Conservation (phyloP, 441 rosid species). For the Erysimum pusillum region DNA sequence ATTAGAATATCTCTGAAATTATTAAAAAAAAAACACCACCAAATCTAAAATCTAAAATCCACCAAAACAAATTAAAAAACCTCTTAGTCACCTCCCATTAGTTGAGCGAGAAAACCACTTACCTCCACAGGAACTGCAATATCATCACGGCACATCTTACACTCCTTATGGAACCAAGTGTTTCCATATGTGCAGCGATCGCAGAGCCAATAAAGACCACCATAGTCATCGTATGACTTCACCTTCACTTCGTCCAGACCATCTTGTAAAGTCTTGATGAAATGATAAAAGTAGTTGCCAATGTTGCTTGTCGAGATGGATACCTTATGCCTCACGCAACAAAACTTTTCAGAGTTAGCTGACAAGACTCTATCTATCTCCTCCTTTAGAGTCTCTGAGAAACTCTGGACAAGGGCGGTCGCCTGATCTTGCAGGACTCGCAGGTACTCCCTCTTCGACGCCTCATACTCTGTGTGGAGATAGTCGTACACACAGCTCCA, state of each 20-base stretch:
- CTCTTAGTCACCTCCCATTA: neutral
- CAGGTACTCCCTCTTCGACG: slow-evolving; percentile 27
- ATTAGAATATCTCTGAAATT: neutral
- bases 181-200: slow-evolving; percentile 39
- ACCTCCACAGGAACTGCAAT: neutral
- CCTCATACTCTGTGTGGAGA: slow-evolving; percentile 5
- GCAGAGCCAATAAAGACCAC: slow-evolving; percentile 23
- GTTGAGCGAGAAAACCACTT: too few species aligned
- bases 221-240: slow-evolving; percentile 13
- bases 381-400: neutral
- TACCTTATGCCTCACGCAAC: neutral
- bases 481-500: slow-evolving; percentile 39
- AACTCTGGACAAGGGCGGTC: neutral
- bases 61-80: neutral
- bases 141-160: slow-evolving; percentile 30
- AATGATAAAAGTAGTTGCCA: slow-evolving; percentile 34
- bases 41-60: neutral
- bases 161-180: slow-evolving; percentile 25
- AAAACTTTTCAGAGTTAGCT: neutral
- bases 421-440: slow-evolving; percentile 13
- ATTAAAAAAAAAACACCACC: neutral
- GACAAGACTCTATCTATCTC: neutral
- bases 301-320: slow-evolving; percentile 8
- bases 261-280: slow-evolving; percentile 27
- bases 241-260: slow-evolving; percentile 34